Conservation (phyloP, 2,329 filamentous ascomycete species). For the Nigrospora oryzae region DNA sequence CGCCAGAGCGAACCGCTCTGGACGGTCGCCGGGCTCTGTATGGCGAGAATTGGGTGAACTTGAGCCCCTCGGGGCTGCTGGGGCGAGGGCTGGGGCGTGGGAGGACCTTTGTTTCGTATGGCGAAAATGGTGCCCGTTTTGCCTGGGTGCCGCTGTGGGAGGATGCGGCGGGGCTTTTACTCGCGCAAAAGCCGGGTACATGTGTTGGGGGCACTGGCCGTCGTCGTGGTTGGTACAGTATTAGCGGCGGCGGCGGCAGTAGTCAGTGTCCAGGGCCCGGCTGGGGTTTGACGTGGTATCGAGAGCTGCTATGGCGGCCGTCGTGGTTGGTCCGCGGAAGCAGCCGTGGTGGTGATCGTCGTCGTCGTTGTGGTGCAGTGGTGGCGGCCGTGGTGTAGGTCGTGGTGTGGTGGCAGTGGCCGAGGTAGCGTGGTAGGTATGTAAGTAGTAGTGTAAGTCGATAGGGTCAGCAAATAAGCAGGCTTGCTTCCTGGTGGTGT, state of each 20-base stretch:
- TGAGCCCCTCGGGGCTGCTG: constrained; percentile 46
- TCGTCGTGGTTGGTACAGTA: no score
- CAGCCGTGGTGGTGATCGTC: no score
- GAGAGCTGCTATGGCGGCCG: no score
- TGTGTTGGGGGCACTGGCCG: constrained; percentile 15
- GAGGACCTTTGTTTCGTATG: constrained; percentile 19
- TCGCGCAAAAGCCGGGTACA: constrained; percentile 24
- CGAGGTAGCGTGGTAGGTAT: no score
- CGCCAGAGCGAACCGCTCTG: constrained; percentile 71
- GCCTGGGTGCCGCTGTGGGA: constrained; percentile 15
- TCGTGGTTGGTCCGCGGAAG: no score
- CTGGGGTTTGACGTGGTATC: no score
- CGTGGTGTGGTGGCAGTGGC: no score
- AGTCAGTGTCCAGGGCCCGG: no score
- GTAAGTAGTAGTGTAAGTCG: background rate
- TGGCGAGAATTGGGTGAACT: constrained; percentile 47
- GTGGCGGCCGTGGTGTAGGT: no score
- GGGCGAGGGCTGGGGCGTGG: constrained; percentile 20
- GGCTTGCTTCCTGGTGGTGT: background rate
- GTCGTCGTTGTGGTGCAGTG: no score
- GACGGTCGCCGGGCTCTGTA: constrained; percentile 59
- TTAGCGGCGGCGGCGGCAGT: no score
- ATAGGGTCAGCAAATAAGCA: background rate
- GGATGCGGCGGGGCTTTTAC: constrained; percentile 17
- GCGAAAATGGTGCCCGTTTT: constrained; percentile 20